A percentile compares a stretch with the other conserved stretches of the same genome.
phyloP scores from a whole-genome alignment of 768 basidiomycete species.

The Termitomyces sp. region DNA sequence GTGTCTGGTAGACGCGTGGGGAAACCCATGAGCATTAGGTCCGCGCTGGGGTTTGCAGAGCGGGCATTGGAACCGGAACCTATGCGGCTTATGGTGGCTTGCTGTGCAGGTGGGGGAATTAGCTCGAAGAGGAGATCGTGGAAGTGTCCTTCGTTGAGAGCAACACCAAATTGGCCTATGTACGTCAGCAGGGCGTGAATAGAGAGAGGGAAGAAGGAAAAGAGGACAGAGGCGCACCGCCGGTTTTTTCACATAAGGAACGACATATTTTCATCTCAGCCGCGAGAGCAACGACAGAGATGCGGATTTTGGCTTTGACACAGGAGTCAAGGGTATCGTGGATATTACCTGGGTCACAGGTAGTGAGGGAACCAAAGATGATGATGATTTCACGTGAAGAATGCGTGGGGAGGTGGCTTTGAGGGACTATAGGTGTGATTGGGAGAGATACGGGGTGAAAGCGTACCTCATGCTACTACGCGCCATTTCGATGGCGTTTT shows the following conservation, averaged over 20 bases:
- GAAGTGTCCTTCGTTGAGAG: conserved; percentile 95
- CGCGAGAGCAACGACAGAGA: conserved; percentile 89
- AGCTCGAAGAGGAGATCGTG: conserved; percentile 94
- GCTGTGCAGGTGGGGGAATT: conserved; percentile 89
- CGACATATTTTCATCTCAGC: conserved; percentile 99
- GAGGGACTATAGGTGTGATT: background rate
- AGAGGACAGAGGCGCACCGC: conserved; percentile 48
- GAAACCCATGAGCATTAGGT: conserved; percentile 99
- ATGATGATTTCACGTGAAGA: conserved; percentile 94
- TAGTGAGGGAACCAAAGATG: conserved; percentile 93
- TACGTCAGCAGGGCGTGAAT: conserved; percentile 7
- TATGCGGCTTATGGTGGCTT: conserved; percentile 39
- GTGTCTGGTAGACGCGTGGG: conserved; percentile 86
- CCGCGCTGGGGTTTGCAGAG: conserved; percentile 58
- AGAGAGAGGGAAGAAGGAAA: background rate
- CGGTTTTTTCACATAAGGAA: conserved; percentile 85
- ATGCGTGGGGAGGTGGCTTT: conserved; percentile 93
- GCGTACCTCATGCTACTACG: conserved; percentile 83
- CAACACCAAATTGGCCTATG: conserved; percentile 88
- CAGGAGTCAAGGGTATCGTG: conserved; percentile 90
- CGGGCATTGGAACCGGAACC: conserved; percentile 35
- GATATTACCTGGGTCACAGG: conserved; percentile 95
- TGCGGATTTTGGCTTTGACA: conserved; percentile 76
- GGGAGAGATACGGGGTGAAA: background rate
- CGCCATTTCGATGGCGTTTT: conserved; percentile 98